phyloP scores from a whole-genome alignment of 106 monocot genomes.

The Acorus calamus region DNA sequence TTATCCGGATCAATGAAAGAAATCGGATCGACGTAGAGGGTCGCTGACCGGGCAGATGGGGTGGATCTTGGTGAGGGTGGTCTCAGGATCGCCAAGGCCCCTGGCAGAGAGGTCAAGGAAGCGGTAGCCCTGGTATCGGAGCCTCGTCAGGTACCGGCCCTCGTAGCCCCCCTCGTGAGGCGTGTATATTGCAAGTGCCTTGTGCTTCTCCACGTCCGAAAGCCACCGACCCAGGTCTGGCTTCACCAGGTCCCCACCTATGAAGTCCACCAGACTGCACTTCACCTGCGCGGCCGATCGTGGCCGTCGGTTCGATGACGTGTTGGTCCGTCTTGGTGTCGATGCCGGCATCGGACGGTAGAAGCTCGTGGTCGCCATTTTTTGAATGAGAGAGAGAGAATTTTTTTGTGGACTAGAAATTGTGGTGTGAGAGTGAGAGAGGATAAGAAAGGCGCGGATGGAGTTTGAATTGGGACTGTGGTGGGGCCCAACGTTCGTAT shows the following conservation, averaged over 20 bases:
- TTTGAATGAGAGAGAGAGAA: no score
- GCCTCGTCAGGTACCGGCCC: slow-evolving; percentile 73
- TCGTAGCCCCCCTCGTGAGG: slow-evolving; percentile 91
- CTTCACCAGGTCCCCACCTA: slow-evolving; percentile 68
- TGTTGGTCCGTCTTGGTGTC: no score
- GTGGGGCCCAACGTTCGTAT: no score
- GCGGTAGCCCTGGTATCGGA: slow-evolving; percentile 69
- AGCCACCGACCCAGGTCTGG: slow-evolving; percentile 84
- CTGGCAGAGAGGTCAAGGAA: slow-evolving; percentile 76
- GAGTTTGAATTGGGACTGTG: no score
- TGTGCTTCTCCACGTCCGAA: slow-evolving; percentile 85
- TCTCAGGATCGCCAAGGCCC: slow-evolving; percentile 83
- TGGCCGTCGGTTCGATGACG: no score
- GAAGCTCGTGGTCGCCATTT: no score
- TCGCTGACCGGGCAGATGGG: slow-evolving; percentile 69
- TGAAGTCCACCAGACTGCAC: slow-evolving; percentile 39
- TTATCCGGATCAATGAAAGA: not conserved
- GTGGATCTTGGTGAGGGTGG: slow-evolving; percentile 81
- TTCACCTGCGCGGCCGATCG: not conserved
- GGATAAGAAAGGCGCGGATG: no score
- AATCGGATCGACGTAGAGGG: not conserved
- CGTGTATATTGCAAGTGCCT: slow-evolving; percentile 71
- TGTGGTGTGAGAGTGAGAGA: no score
- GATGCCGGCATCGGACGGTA: no score
- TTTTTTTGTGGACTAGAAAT: no score